A percentile compares a stretch with the other conserved stretches of the same genome.
phyloP scores from a whole-genome alignment of 2,329 filamentous ascomycete species.

The Rasamsonia emersonii region DNA sequence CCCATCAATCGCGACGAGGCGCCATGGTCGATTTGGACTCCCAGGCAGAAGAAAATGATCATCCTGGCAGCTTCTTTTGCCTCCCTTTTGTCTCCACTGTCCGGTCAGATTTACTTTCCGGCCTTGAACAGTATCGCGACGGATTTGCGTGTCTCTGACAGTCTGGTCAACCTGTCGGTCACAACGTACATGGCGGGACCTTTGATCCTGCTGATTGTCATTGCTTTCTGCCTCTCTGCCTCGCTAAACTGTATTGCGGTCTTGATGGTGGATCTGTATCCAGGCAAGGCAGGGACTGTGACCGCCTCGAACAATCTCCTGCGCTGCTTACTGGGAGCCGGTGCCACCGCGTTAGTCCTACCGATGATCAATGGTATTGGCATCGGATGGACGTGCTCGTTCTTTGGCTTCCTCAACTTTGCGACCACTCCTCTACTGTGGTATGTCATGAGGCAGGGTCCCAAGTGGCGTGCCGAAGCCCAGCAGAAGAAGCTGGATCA shows the following conservation, averaged over 20 bases:
- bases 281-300: conserved; percentile 30
- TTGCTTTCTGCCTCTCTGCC: conserved; percentile 25
- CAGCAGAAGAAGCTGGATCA: too few species aligned
- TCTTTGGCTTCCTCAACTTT: conserved; percentile 33
- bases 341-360: conserved; percentile 31
- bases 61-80: conserved; percentile 30
- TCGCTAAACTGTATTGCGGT: conserved; percentile 1
- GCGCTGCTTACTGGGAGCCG: conserved; percentile 36
- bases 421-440: conserved; percentile 32
- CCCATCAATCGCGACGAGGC: too few species aligned
- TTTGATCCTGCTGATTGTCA: conserved; percentile 1
- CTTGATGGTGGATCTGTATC: conserved; percentile 14
- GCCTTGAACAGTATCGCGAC: conserved; percentile 25
- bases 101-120: conserved; percentile 38
- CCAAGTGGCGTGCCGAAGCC: too few species aligned
- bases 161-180: conserved; percentile 23
- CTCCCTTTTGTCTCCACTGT: conserved; percentile 35
- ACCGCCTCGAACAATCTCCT: conserved; percentile 37
- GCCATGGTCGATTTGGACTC: too few species aligned
- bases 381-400: conserved; percentile 25
- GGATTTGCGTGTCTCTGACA: conserved; percentile 19
- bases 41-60: conserved; percentile 30
- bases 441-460: conserved; percentile 32
- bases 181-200: conserved; percentile 30
- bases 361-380: conserved; percentile 30